A percentile compares a stretch with the other conserved stretches of the same genome.
Evolutionary conservation across 1,139 yeast genomes (phyloP).

Genomic region (Saccharomyces hybrid): DNA sequence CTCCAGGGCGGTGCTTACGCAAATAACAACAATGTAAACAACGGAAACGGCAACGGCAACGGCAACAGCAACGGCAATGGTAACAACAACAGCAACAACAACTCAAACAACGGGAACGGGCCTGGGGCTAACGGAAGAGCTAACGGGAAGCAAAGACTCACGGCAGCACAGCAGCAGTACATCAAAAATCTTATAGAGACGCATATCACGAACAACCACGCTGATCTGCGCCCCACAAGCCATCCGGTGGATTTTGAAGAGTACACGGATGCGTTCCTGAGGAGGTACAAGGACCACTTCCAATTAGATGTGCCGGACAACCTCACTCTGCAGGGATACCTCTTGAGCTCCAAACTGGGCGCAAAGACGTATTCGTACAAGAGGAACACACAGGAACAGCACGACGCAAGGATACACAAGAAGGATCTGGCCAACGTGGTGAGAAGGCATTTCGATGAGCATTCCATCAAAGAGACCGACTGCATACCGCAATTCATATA

Average conservation of each 20-base stretch:
- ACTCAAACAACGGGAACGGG: slow-evolving; percentile 1
- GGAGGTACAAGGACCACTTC: slow-evolving; percentile 30
- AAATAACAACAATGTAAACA: slow-evolving; percentile 13
- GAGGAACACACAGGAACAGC: slow-evolving; percentile 16
- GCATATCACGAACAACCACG: slow-evolving; percentile 30
- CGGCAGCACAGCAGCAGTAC: slow-evolving; percentile 31
- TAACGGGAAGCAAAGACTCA: slow-evolving; percentile 25
- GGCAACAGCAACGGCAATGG: slow-evolving; percentile 14
- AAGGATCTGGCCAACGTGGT: slow-evolving; percentile 24
- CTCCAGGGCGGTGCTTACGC: slow-evolving; percentile 13
- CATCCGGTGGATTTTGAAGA: slow-evolving; percentile 27
- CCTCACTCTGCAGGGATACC: slow-evolving; percentile 27
- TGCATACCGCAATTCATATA: slow-evolving; percentile 32
- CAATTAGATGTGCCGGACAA: slow-evolving; percentile 26
- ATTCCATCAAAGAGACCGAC: slow-evolving; percentile 26
- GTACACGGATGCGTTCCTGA: slow-evolving; percentile 28
- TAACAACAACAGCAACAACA: slow-evolving; percentile 3
- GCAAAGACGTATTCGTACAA: slow-evolving; percentile 25
- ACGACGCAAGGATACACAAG: slow-evolving; percentile 25
- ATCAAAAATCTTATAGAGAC: slow-evolving; percentile 23
- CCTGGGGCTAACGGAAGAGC: slow-evolving; percentile 9
- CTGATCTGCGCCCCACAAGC: slow-evolving; percentile 13
- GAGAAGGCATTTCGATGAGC: slow-evolving; percentile 25
- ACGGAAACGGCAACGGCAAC: slow-evolving; percentile 8
- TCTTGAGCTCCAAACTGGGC: slow-evolving; percentile 30